Base-by-base conservation (phyloP, 768 basidiomycete species). In the Suillus discolor region DNA sequence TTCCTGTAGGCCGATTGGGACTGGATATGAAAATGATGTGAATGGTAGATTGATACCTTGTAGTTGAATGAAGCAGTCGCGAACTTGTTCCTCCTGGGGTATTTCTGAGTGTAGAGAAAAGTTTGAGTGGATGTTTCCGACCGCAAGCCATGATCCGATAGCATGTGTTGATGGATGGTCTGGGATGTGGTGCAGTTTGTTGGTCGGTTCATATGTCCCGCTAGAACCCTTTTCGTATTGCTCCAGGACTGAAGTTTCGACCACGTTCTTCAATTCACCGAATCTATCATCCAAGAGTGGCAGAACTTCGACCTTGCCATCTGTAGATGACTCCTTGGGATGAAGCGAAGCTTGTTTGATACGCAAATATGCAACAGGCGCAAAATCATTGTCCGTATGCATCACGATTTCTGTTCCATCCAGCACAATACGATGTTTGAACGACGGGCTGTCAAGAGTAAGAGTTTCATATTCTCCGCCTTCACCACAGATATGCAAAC, bases 391-490 rank as follows among this genome's bases (percentile, higher is more conserved):
- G 77, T 92, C 89, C 7, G 90, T 89, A 70, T 92, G 90, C 51
- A 92, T 85, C 47, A 96, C 87, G 0, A 85, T 86, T 69, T 94
- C 89, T 1, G 84, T 84, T 54, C 89, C 86, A 41, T 78, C 82
- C 89, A 98, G 74, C 8, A 79, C 74, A 42, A 99, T 90, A 12
- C 84, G 82, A 45, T 84, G 83, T 69, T 93, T 93, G 85, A 96
- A 99, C 15, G 97, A 72, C 0, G 96, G 93, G 67, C 91, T 92
- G 69, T 97, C 93, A 15, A 96, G 80, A 1, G 97, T 98, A 65
- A 99, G 80, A 0, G 91, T 93, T 75, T 99, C 97, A 77, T 98
- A 99, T 79, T 99, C 97, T 2, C 97, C 97, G 2, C 97, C 97
- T 79, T 99, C 97, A 12, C 97, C 97, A 67, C 97, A 98, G 2